These are phyloP conservation scores for Penicillium lagena DNA, from an alignment of 495 filamentous ascomycete genomes.

Conservation along the genomic window DNA sequence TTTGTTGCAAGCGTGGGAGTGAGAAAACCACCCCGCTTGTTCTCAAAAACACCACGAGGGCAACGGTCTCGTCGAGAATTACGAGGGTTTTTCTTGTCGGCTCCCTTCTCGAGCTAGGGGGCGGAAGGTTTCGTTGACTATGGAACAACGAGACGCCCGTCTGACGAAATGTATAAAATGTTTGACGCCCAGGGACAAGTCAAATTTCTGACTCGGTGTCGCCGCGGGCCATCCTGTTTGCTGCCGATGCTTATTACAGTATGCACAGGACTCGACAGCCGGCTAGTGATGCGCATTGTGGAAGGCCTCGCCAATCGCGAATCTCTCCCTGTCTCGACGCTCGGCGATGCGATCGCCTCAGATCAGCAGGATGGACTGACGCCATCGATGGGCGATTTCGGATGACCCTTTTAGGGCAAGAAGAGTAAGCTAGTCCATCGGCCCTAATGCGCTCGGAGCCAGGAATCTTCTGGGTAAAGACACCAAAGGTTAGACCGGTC, in stretches of 20 bases:
- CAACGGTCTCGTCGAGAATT: conserved; percentile 9
- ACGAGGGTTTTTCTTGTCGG: conserved; percentile 1
- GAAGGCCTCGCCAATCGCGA: too few relatives aligned
- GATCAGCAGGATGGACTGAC: conserved; percentile 16
- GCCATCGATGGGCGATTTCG: conserved; percentile 5
- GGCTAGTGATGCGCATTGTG: too few relatives aligned
- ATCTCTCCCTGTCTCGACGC: too few relatives aligned
- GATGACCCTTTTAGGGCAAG: conserved; percentile 1
- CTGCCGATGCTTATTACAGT: conserved; percentile 2
- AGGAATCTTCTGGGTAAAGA: conserved; percentile 12
- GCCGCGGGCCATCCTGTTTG: conserved; percentile 10
- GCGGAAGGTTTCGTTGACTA: conserved; percentile 13
- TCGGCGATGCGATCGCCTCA: conserved; percentile 1
- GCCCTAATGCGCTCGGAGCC: conserved; percentile 1
- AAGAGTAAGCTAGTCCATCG: background rate
- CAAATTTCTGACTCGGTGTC: conserved; percentile 8
- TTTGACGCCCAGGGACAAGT: background rate
- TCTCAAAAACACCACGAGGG: conserved; percentile 16
- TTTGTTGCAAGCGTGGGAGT: conserved; percentile 1
- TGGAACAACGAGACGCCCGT: background rate
- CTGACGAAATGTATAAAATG: conserved; percentile 10
- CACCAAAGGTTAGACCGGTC: conserved; percentile 23
- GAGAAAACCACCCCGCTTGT: conserved; percentile 11
- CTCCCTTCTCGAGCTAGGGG: background rate
- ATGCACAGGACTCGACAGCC: too few relatives aligned